These are phyloP conservation scores for Novymonas esmeraldas DNA, from an alignment of 208 protist genomes.

Conservation along the genomic window DNA sequence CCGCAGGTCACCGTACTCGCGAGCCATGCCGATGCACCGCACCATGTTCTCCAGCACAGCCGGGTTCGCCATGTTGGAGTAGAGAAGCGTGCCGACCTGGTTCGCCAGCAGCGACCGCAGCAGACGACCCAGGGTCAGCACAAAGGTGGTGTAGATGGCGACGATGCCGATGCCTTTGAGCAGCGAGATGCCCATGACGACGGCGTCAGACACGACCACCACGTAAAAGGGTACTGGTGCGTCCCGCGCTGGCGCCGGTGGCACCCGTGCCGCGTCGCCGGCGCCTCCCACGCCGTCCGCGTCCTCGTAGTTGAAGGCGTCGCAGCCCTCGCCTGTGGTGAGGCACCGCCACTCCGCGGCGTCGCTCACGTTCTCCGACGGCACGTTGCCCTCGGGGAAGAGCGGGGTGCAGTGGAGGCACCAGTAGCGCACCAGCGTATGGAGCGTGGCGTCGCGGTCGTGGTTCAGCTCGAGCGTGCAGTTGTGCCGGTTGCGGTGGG, in stretches of 20 bases:
- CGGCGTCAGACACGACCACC: conserved; percentile 60
- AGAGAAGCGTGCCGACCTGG: conserved; percentile 45
- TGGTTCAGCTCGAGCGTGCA: conserved; percentile 57
- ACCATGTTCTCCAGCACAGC: conserved; percentile 54
- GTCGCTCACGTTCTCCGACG: conserved; percentile 21
- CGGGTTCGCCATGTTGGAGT: conserved; percentile 65
- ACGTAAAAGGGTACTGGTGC: conserved; percentile 41
- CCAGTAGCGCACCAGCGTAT: conserved; percentile 63
- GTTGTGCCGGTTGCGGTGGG: conserved; percentile 44
- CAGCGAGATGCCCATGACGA: conserved; percentile 55
- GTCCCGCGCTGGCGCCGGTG: background rate
- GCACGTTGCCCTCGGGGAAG: conserved; percentile 68
- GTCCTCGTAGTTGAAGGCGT: conserved; percentile 55
- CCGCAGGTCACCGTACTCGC: conserved; percentile 61
- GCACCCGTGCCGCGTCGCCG: conserved; percentile 6
- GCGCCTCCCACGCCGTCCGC: background rate
- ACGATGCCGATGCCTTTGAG: conserved; percentile 73
- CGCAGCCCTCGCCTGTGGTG: conserved; percentile 33
- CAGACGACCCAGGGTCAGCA: conserved; percentile 71
- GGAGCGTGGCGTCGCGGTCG: conserved; percentile 33
- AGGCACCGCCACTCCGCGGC: conserved; percentile 67
- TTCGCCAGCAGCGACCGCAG: conserved; percentile 65
- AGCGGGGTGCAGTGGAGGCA: conserved; percentile 68
- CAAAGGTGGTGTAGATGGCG: conserved; percentile 86
- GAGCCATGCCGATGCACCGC: conserved; percentile 53